Evolutionary conservation across 2,329 filamentous ascomycete genomes (phyloP), one percentile per base, ranked within the genome.

Genomic region (Trichoderma simmonsii): DNA sequence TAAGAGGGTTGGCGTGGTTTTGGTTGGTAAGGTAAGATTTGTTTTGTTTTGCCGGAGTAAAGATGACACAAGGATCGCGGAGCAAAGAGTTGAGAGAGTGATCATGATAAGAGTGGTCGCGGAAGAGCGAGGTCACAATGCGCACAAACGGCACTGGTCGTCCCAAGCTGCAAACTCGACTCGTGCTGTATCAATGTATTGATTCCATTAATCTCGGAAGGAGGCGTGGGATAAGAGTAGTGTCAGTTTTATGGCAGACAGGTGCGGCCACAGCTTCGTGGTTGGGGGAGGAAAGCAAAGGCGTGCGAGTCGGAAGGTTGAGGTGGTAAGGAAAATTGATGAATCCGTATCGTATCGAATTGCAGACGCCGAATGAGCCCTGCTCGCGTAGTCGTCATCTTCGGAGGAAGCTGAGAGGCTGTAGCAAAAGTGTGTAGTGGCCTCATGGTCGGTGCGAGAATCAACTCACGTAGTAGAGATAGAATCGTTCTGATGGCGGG

Each of bases 21-120:
- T 48, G 48, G 57, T 60, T 26, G 65, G 26, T 43, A 51, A 36
- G 54, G 68, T 60, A 68, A 56, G 4, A 54, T 48, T 30, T 21
- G 36, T 63, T 26, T 66, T 32, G 28, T 54, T 66, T 66, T 62
- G 48, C 21, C 57, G 67, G 67, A 62, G 48, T 60, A 68, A 54
- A 61, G 66, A 66, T 69, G 61, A 72, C 54, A 70, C 60, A 72
- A 74, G 74, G 70, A 74, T 75, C 70, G 74, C 75, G 76, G 76
- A 73, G 75, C 72, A 74, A 54, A 75, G 72, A 74, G 74, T 73
- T 65, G 74, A 76, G 77, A 75, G 76, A 77, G 76, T 77, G 75
- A 75, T 74, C 73, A 71, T 70, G 59, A 72, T 65, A 76, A 76
- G 75, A 75, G 76, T 24, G 54, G 54, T 39, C 51, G 60, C 66